Evolutionary conservation across 495 filamentous ascomycete genomes (phyloP), one percentile per base, ranked within the genome.

Genomic region (Gamarada debralockiae): DNA sequence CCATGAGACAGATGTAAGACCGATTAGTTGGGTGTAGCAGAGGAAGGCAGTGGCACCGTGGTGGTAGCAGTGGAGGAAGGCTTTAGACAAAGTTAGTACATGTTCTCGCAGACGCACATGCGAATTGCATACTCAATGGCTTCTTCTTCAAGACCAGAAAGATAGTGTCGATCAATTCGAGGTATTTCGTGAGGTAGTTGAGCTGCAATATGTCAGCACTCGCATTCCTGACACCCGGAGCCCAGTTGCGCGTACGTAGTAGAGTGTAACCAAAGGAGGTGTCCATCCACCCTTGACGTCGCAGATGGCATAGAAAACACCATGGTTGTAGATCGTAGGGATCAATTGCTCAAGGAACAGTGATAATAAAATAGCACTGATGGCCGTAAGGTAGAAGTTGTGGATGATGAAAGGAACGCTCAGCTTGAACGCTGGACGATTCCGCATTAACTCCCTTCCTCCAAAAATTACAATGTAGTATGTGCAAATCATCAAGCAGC

Each of bases 141-240:
- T 91, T 92, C 77, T 92, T 92, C 81, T 91, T 90, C 59, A 90
- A 71, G 71, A 90, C 84, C 50, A 92, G 70, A 77, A 92, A 92
- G 58, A 85, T 77, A 46, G 87, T 92, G 66, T 92, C 87, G 57
- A 91, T 63, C 39, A 92, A 75, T 65, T 92, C 87, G 48, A 90
- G 77, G 68, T 88, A 92, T 69, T 90, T 90, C 58, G 85, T 89
- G 20, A 90, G 78, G 72, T 90, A 90, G 70, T 91, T 92, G 56
- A 92, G 71, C 87, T 91, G 59, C 13, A 31, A 0, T 22, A 6
- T 22, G 48, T 61, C 34, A 61, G 44, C 42, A 53, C n/a, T 41
- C 17, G 13, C 41, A 23, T 42, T 37, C 24, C 3, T 18, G 42
- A 20, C 10, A 18, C 17, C 23, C 18, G 13, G 40, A 36, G n/a